Evolutionary conservation across 1,284 basidiomycete genomes (phyloP), one percentile per base, ranked within the genome.

Genomic region (Cronartium ribicola): DNA sequence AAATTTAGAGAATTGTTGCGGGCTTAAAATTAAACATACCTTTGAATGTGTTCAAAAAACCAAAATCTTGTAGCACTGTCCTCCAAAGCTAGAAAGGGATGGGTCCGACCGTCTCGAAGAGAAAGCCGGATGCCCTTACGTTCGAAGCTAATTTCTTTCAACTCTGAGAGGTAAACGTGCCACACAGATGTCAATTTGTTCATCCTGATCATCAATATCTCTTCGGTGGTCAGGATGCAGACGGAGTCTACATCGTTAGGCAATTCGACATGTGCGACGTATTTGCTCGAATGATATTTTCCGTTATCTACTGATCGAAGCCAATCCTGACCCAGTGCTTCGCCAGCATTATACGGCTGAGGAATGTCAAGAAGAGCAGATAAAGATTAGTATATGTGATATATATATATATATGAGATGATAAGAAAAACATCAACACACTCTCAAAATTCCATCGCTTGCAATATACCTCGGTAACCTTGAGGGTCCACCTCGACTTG

Each of bases 291-390:
- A 77, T 92, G 87, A 82, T 90, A 94, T 46, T 87, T 84, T 17
- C 94, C 94, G 76, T 91, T 88, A 78, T 94, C 91, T 36, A 98
- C 84, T 79, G 96, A 94, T 80, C 86, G 85, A 85, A 98, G 89
- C 96, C 96, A 98, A 79, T 90, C 92, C 81, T 98, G 96, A 5
- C 96, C 96, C 3, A 93, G 84, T 0, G 95, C 92, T 81, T 97
- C 94, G 7, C 93, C 88, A 41, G 87, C 85, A 66, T 89, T 90
- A 83, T 91, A 98, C 0, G 94, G 87, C 90, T 94, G 77, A 46
- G 37, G 13, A 14, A 1, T 29, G 43, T 5, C 4, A 43, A 36
- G 66, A 6, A 20, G 13, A 8, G 55, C 5, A 8, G n/a, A 5
- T 44, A 67, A 37, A 22, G 57, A 37, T 44, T 72, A 55, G 41